These are phyloP conservation scores for Gentiana macrophylla DNA, from an alignment of 257 asterid genomes.

Conservation along the genomic window DNA sequence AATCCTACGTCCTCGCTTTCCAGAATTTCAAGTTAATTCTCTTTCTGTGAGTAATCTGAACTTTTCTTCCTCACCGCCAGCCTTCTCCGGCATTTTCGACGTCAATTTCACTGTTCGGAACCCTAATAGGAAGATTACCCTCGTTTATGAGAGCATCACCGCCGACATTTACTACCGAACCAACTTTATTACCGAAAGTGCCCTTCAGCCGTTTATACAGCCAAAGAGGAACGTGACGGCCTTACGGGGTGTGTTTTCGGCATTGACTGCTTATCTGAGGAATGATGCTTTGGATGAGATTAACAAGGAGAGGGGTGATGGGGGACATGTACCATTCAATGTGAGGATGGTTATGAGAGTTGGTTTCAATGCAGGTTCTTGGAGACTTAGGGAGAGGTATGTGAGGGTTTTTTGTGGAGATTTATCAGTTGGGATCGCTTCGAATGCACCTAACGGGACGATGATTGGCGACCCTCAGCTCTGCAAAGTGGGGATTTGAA, in stretches of 20 bases:
- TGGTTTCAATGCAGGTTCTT: conserved; percentile 59
- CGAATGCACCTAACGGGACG: conserved; percentile 32
- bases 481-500: conserved; percentile 72
- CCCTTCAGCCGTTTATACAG: conserved; percentile 58
- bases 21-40: conserved; percentile 64
- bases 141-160: conserved; percentile 39
- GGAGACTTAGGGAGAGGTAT: conserved; percentile 63
- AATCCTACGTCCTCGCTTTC: conserved; percentile 73
- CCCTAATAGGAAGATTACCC: conserved; percentile 65
- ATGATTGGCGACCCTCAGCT: conserved; percentile 47
- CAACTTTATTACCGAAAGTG: too few relatives aligned
- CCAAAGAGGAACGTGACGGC: conserved; percentile 42
- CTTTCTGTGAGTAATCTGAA: conserved; percentile 45
- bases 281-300: conserved; percentile 33
- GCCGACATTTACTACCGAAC: conserved; percentile 29
- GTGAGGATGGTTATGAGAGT: conserved; percentile 56
- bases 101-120: conserved; percentile 55
- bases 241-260: conserved; percentile 47
- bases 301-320: conserved; percentile 28
- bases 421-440: conserved; percentile 33
- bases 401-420: conserved; percentile 68
- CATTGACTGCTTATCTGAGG: conserved; percentile 38
- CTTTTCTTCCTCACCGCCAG: conserved; percentile 20
- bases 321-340: conserved; percentile 37
- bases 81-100: conserved; percentile 41